A percentile compares a stretch with the other conserved stretches of the same genome.
Evolutionary conservation across 192 early-diverging fungal genomes (phyloP).

Genomic region (Kickxella alabastrina): DNA sequence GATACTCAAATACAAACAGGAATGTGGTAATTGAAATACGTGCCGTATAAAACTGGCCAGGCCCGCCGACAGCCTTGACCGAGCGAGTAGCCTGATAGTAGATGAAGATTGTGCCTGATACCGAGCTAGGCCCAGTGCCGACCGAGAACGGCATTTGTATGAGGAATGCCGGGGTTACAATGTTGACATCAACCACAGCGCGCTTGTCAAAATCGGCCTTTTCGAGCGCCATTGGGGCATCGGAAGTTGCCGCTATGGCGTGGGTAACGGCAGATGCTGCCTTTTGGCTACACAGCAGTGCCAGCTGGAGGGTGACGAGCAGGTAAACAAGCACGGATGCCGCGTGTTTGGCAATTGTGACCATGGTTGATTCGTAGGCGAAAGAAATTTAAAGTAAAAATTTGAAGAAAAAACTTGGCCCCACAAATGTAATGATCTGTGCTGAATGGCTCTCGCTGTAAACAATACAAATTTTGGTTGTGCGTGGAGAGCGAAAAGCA

Average conservation of each 20-base stretch:
- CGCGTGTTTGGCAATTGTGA: neutral
- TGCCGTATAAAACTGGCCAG: constrained; percentile 22
- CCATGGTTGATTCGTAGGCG: too few species aligned
- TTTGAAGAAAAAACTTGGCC: too few species aligned
- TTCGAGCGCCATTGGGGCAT: too few species aligned
- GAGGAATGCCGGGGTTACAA: constrained; percentile 21
- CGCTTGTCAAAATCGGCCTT: too few species aligned
- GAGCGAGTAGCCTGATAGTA: constrained; percentile 36
- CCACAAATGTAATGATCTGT: too few species aligned
- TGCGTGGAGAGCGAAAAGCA: too few species aligned
- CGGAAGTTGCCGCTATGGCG: too few species aligned
- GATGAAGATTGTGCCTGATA: constrained; percentile 21
- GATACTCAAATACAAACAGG: constrained; percentile 31
- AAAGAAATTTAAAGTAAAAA: too few species aligned
- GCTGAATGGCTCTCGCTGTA: too few species aligned
- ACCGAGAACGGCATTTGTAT: constrained; percentile 28
- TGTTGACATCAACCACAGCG: constrained; percentile 11
- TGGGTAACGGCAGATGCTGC: too few species aligned
- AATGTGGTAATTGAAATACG: constrained; percentile 27
- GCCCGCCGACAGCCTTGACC: constrained; percentile 16
- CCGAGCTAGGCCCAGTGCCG: constrained; percentile 7
- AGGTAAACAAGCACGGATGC: neutral
- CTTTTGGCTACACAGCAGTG: neutral
- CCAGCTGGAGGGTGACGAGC: neutral
- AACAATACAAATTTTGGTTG: too few species aligned